phyloP scores from a whole-genome alignment of 2,329 filamentous ascomycete species.

The Chaetomium olivaceum region DNA sequence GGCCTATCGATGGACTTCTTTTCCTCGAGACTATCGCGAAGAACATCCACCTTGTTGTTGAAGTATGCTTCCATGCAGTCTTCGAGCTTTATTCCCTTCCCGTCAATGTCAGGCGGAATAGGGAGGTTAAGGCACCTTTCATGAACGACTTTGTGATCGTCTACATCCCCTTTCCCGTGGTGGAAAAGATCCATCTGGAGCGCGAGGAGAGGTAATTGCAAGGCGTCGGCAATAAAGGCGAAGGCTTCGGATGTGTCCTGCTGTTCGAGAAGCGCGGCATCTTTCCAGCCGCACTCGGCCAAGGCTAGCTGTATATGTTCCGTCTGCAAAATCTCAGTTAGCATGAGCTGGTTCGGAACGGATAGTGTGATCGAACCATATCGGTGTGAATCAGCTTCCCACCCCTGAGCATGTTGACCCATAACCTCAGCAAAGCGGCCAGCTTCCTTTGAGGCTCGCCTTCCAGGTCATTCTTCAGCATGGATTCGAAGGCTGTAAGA shows the following conservation, averaged over 20 bases:
- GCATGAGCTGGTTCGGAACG: neutral
- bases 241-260: slow-evolving; percentile 97
- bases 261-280: slow-evolving; percentile 74
- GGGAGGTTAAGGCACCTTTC: slow-evolving; percentile 89
- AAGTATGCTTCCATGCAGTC: slow-evolving; percentile 94
- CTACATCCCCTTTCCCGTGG: slow-evolving; percentile 77
- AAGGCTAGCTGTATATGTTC: slow-evolving; percentile 79
- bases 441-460: slow-evolving; percentile 72
- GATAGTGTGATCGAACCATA: slow-evolving; percentile 58
- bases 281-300: slow-evolving; percentile 83
- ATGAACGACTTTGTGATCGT: slow-evolving; percentile 93
- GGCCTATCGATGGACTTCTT: slow-evolving; percentile 44
- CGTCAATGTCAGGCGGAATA: slow-evolving; percentile 74
- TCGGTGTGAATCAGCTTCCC: slow-evolving; percentile 84
- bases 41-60: slow-evolving; percentile 89
- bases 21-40: slow-evolving; percentile 65
- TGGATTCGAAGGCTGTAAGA: slow-evolving; percentile 87
- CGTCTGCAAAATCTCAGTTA: slow-evolving; percentile 54
- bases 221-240: slow-evolving; percentile 85
- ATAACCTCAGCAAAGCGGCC: slow-evolving; percentile 76
- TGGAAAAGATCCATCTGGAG: slow-evolving; percentile 92
- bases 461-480: slow-evolving; percentile 77
- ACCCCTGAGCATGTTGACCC: slow-evolving; percentile 87
- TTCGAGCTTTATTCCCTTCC: slow-evolving; percentile 75
- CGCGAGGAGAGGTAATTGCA: slow-evolving; percentile 83